phyloP scores from a whole-genome alignment of 2,329 filamentous ascomycete genomes.

The Xylogone sp. region DNA sequence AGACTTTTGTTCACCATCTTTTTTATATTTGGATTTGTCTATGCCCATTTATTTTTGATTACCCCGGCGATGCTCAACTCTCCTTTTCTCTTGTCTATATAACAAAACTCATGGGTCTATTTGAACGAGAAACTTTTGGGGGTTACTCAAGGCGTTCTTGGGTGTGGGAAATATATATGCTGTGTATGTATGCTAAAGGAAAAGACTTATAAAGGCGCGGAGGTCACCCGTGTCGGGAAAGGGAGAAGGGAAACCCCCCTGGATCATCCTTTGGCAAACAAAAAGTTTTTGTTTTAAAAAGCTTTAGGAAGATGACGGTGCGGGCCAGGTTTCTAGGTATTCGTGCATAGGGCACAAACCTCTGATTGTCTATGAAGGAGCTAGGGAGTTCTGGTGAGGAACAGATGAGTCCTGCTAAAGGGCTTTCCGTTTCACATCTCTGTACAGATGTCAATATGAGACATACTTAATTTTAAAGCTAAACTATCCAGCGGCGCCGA shows the following conservation, averaged over 20 bases:
- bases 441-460: not conserved
- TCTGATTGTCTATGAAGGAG: not conserved
- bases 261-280: not conserved
- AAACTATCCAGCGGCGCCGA: not conserved
- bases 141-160: not conserved
- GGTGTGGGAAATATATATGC: not conserved
- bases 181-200: not conserved
- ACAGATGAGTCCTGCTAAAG: not conserved
- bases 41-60: too few species aligned
- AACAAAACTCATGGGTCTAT: not conserved
- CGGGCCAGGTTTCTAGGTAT: not conserved
- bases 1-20: not conserved
- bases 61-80: not conserved
- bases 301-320: too few species aligned
- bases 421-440: not conserved
- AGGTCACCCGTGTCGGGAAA: not conserved
- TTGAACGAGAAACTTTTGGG: not conserved
- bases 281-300: too few species aligned
- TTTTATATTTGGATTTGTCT: not conserved
- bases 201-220: not conserved
- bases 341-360: not conserved
- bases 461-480: not conserved
- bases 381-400: not conserved
- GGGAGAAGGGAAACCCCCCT: not conserved
- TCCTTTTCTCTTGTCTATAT: not conserved